These are phyloP conservation scores for Geotrichum reessii DNA, from an alignment of 1,139 yeast species.

Conservation along the genomic window DNA sequence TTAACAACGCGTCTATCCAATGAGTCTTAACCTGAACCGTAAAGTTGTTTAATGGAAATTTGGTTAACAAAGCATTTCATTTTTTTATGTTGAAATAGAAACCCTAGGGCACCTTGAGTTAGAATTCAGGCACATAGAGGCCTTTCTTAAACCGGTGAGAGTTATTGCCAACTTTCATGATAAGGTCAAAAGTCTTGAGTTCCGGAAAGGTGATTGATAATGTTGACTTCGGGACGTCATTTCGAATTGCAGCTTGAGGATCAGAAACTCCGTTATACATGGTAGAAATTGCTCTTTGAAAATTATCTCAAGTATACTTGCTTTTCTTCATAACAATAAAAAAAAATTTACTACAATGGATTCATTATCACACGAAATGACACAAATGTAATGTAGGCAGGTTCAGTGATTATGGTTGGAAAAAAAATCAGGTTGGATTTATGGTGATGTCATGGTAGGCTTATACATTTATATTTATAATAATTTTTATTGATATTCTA, in stretches of 20 bases:
- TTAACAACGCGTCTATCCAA: not conserved
- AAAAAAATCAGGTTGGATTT: too few relatives aligned
- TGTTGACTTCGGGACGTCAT: not conserved
- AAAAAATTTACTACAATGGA: too few relatives aligned
- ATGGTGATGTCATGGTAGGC: too few relatives aligned
- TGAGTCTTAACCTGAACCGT: too few relatives aligned
- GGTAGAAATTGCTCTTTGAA: not conserved
- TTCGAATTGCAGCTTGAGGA: not conserved
- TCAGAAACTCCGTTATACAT: not conserved
- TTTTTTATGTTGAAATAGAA: not conserved
- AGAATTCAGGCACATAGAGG: not conserved
- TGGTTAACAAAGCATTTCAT: not conserved
- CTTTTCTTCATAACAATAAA: not conserved
- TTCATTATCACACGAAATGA: too few relatives aligned
- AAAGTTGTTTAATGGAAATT: not conserved
- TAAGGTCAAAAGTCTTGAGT: not conserved
- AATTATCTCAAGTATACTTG: too few relatives aligned
- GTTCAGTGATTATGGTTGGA: too few relatives aligned
- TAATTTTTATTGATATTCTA: too few relatives aligned
- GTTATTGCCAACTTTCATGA: not conserved
- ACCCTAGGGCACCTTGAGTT: not conserved
- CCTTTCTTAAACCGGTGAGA: not conserved
- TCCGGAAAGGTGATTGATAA: not conserved
- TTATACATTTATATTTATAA: too few relatives aligned
- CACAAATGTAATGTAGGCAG: too few relatives aligned